Evolutionary conservation across 352 stramenopile species (phyloP), one percentile per base, ranked within the genome.

Genomic region (Thalassiosira hispida): DNA sequence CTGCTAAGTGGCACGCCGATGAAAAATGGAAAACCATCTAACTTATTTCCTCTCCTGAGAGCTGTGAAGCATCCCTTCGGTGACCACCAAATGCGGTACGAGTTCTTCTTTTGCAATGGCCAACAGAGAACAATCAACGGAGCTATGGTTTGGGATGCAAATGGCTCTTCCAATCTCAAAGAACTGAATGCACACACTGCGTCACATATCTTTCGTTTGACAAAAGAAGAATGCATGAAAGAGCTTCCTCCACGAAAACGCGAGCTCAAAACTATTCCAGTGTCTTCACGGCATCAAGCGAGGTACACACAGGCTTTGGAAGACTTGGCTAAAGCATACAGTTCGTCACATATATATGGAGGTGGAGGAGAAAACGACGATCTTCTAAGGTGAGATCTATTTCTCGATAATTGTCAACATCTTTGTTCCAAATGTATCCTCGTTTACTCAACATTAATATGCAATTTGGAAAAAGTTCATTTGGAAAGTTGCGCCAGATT

Each of bases 1-100:
- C 67, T 93, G 0, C 65, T 93, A 12, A 91, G 77, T 29, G 89
- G 87, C 12, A 94, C 87, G 22, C 87, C 87, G 1, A 93, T 94
- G 89, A 94, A 93, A 53, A 94, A 93, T 83, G 89, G 89, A n/a
- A 88, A 84, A 56, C 85, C 87, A 35, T 78, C 44, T 6, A 92
- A 94, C 63, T 52, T 94, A 23, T 93, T 94, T 59, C 87, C 87
- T 62, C 69, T 94, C 6, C 68, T 94, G 1, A 85, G 78, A 68
- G 86, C 85, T 9, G 82, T 91, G 0, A 59, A 73, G n/a, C 89
- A 94, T 73, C 85, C 86, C 16, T 86, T 94, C 42, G 89, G 86
- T 16, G 79, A 84, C 23, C 27, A 91, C 47, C 84, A 93, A 75
- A 85, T 70, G 29, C 55, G 75, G 5, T 94, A 80, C 59, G 89